Conservation (phyloP, 345 rosid species). For the Nephelium lappaceum region DNA sequence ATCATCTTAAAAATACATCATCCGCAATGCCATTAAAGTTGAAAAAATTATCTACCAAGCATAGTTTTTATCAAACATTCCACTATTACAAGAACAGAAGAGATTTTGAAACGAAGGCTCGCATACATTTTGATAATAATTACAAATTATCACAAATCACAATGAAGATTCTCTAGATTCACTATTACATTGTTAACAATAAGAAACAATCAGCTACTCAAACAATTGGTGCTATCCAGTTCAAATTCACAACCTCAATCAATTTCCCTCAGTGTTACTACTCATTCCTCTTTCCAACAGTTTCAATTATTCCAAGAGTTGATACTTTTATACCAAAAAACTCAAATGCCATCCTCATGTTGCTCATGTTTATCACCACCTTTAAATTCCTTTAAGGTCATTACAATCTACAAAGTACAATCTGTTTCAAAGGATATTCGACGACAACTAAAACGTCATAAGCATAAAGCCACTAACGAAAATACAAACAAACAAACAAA, state of each 20-base stretch:
- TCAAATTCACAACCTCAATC: not conserved
- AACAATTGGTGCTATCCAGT: not conserved
- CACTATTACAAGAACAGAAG: not conserved
- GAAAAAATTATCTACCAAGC: not conserved
- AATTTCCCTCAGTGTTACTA: not conserved
- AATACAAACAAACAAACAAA: not conserved
- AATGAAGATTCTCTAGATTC: not conserved
- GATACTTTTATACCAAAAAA: too few relatives aligned
- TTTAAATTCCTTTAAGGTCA: not conserved
- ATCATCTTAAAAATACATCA: not conserved
- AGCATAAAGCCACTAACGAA: not conserved
- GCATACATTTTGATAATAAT: too few relatives aligned
- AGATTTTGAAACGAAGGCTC: not conserved
- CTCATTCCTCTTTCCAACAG: not conserved
- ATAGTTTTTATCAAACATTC: not conserved
- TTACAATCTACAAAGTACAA: not conserved
- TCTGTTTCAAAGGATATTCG: not conserved
- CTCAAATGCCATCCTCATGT: not conserved
- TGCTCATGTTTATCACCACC: not conserved
- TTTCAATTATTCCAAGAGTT: not conserved
- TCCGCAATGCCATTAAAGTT: not conserved
- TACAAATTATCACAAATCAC: not conserved
- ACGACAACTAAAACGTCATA: not conserved
- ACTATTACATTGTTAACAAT: not conserved
- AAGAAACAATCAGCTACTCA: not conserved